phyloP scores from a whole-genome alignment of 2,329 filamentous ascomycete species.

The Alternaria incomplexa region DNA sequence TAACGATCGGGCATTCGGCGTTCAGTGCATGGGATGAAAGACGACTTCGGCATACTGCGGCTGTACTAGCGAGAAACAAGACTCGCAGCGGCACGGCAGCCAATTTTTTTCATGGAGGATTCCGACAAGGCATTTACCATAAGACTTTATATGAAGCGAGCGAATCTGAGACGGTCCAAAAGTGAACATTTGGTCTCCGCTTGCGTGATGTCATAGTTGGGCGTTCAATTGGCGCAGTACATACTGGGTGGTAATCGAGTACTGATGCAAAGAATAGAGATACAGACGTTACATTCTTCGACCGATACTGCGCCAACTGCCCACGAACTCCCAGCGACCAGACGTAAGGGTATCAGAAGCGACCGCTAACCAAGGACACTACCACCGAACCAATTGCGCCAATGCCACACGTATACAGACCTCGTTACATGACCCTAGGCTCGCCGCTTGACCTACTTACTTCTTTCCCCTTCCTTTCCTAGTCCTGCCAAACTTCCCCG shows the following conservation, averaged over 20 bases:
- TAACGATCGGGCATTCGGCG: slow-evolving; percentile 46
- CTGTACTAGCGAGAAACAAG: slow-evolving; percentile 48
- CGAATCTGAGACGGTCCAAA: slow-evolving; percentile 51
- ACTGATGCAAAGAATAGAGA: slow-evolving; percentile 42
- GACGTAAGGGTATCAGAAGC: slow-evolving; percentile 11
- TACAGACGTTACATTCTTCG: slow-evolving; percentile 25
- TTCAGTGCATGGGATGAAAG: slow-evolving; percentile 51
- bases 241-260: slow-evolving; percentile 27
- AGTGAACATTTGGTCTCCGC: slow-evolving; percentile 42
- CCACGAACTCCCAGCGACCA: slow-evolving; percentile 2
- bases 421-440: not conserved
- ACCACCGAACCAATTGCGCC: slow-evolving; percentile 1
- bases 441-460: slow-evolving; percentile 5
- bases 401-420: not conserved
- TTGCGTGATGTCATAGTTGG: slow-evolving; percentile 44
- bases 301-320: slow-evolving; percentile 20
- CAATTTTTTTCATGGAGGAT: slow-evolving; percentile 49
- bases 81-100: slow-evolving; percentile 43
- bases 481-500: slow-evolving; percentile 32
- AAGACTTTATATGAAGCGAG: slow-evolving; percentile 49
- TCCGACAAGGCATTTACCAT: slow-evolving; percentile 49
- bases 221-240: slow-evolving; percentile 30
- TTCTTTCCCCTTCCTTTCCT: slow-evolving; percentile 38
- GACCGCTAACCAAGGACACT: slow-evolving; percentile 5
- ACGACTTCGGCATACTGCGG: slow-evolving; percentile 49